Evolutionary conservation across 2,329 filamentous ascomycete species (phyloP), one percentile per base, ranked within the genome.

Genomic region (Fusarium lateritium): DNA sequence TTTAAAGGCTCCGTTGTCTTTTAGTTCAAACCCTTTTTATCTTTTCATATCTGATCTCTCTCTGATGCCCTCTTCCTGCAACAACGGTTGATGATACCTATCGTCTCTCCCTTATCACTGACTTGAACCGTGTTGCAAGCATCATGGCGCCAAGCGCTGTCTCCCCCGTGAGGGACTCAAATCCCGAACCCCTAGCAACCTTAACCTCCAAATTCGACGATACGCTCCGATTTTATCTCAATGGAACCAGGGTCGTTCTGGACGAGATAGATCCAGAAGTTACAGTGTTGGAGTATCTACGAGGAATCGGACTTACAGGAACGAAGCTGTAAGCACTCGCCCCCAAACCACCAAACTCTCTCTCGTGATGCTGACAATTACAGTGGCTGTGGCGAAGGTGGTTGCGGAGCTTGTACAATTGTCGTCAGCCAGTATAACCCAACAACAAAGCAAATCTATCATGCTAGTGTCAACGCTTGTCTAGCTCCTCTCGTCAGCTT

Each of bases 381-480:
- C 66, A 89, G 87, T 15, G 96, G 96, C 47, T 99, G 96, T 82
- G 94, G 94, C 50, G 96, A 99, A 83, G 96, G 96, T 67, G 96
- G 96, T 3, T 99, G 96, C 76, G 96, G 96, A 74, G 96, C 96
- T 69, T 98, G 95, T 77, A 98, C 95, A 43, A 94, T 98, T 45
- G 94, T 99, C 31, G 87, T 99, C 40, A 97, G 94, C 67, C 94
- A 98, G 79, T 91, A 91, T 76, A 98, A 98, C 76, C 94, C 94
- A 2, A 97, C 94, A 5, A 98, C 94, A 7, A 93, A 93, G 75
- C 88, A 92, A 78, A 93, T 98, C 73, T 98, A 98, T 77, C 95
- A 99, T 84, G 96, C 96, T 59, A 97, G 93, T 55, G 93, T 98
- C 62, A 99, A 99, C 78, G 96, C 96, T 42, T 99, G 96, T 78